These are phyloP conservation scores for Pelargonium australe DNA, from an alignment of 441 rosid species.

Conservation along the genomic window DNA sequence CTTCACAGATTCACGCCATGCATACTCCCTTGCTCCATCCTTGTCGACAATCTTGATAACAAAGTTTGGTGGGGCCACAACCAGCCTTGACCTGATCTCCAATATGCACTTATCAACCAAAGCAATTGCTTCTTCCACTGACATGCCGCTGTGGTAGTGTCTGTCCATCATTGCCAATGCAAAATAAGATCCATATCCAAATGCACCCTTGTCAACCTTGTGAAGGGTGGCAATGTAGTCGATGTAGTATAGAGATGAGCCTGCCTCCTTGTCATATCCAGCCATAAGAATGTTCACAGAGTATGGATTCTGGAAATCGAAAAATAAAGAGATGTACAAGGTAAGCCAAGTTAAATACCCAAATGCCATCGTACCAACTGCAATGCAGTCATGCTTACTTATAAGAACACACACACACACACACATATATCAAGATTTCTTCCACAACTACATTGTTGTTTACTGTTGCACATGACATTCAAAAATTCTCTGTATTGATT, in stretches of 20 bases:
- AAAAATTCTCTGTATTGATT: too few species aligned
- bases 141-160: slow-evolving; percentile 82
- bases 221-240: slow-evolving; percentile 94
- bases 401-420: too few species aligned
- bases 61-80: slow-evolving; percentile 90
- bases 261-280: slow-evolving; percentile 87
- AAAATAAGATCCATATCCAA: slow-evolving; percentile 91
- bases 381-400: background rate
- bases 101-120: slow-evolving; percentile 82
- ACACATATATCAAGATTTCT: background rate
- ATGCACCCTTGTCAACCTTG: slow-evolving; percentile 94
- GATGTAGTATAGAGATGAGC: slow-evolving; percentile 86
- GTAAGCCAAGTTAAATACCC: slow-evolving; percentile 4
- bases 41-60: slow-evolving; percentile 93
- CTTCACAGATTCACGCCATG: slow-evolving; percentile 73
- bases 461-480: background rate
- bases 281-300: slow-evolving; percentile 83
- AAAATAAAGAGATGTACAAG: background rate
- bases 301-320: slow-evolving; percentile 63
- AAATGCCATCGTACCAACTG: background rate
- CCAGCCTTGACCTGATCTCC: slow-evolving; percentile 86
- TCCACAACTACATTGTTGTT: background rate
- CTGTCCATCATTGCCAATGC: slow-evolving; percentile 92
- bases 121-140: slow-evolving; percentile 71
- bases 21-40: slow-evolving; percentile 77